Evolutionary conservation across 768 basidiomycete genomes (phyloP).

Genomic region (Mycena sanguinolenta): DNA sequence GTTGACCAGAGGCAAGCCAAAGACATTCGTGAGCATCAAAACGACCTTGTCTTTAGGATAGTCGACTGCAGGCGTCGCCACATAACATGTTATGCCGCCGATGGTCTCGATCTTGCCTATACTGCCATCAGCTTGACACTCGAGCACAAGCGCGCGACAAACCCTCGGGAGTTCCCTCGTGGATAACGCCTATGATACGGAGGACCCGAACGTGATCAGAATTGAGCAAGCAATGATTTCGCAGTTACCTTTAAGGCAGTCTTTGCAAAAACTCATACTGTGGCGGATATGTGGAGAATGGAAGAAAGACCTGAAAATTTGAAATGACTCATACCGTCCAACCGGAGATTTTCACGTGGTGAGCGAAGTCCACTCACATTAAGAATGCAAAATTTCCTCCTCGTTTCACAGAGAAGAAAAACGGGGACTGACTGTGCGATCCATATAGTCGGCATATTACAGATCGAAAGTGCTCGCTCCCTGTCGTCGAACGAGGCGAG

Average conservation of each 20-base stretch:
- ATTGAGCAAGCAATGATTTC: not conserved
- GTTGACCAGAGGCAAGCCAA: slow-evolving; percentile 53
- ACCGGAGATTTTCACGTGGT: too few species aligned
- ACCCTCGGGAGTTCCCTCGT: slow-evolving; percentile 10
- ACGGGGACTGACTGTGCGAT: too few species aligned
- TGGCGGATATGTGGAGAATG: too few species aligned
- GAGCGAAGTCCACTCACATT: too few species aligned
- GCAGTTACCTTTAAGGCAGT: not conserved
- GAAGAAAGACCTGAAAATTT: too few species aligned
- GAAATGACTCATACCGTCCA: too few species aligned
- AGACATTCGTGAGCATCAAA: slow-evolving; percentile 56
- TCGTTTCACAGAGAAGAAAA: too few species aligned
- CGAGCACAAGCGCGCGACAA: not conserved
- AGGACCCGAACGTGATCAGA: not conserved
- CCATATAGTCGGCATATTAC: too few species aligned
- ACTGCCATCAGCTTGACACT: too few species aligned
- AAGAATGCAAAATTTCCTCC: too few species aligned
- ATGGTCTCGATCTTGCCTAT: slow-evolving; percentile 52
- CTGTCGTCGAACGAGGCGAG: too few species aligned
- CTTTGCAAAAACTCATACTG: not conserved
- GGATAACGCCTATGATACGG: not conserved
- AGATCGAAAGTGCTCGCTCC: too few species aligned
- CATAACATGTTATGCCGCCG: slow-evolving; percentile 55
- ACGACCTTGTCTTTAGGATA: slow-evolving; percentile 55
- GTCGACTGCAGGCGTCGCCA: slow-evolving; percentile 53